Base-by-base conservation (phyloP, 1,139 yeast genomes). In the Wickerhamiella infanticola region DNA sequence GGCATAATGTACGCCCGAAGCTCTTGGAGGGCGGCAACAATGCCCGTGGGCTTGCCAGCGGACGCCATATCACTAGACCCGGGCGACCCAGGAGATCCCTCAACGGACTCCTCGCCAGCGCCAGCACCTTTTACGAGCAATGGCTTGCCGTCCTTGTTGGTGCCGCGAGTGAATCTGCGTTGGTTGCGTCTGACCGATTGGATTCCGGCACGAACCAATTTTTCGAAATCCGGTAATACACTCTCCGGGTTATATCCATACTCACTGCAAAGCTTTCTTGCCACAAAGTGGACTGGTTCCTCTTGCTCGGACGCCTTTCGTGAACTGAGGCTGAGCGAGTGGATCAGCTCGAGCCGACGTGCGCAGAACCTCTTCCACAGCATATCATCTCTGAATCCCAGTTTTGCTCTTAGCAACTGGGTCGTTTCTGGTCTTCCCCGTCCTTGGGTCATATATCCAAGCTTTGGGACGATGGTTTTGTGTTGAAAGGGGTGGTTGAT, bases 301-400 rank as follows among this genome's bases (percentile, higher is more conserved):
- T 88, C 96, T 61, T 90, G 97, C 60, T 90, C 97, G 47, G 88
- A 77, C 1, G 97, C 97, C 65, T 86, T 88, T 51, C 77, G 76
- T 29, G 79, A 72, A 53, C 88, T 77, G 47, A 90, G 67, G 45
- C 79, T 81, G 54, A 85, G 69, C 24, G 81, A 74, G 60, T 88
- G 96, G 39, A 90, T 90, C 47, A 90, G 69, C 63, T 86, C 95
- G 39, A 90, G 68, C 52, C 98, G 67, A 48, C 97, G 69, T 1
- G 94, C 86, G 8, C 94, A 81, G 59, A 90, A 88, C 55, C 79
- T 74, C 58, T 83, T 84, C 98, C 98, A 90, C 48, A 73, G 70
- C 45, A 77, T 68, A 53, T 85, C 95, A 61, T 90, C 95, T 24
- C 67, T 69, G 62, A 90, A 90, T 48, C 79, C 74, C 47, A 90